A percentile compares a stretch with the other conserved stretches of the same genome.
These are phyloP conservation scores for Penicillium riverlandense DNA, from an alignment of 495 filamentous ascomycete genomes.

Conservation along the genomic window DNA sequence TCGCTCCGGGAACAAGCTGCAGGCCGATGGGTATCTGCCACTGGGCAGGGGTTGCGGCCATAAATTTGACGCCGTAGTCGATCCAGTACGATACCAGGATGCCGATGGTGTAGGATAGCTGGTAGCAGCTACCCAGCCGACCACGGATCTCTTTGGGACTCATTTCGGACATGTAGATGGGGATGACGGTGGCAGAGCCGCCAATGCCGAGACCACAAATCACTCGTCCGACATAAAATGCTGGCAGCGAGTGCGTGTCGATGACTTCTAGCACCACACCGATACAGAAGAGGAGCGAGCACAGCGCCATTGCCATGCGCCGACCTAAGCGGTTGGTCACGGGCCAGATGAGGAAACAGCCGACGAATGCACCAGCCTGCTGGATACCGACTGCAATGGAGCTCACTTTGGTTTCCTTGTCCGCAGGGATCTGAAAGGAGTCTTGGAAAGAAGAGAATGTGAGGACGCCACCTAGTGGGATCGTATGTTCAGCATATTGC, in stretches of 20 bases:
- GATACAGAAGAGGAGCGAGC: slow-evolving; percentile 38
- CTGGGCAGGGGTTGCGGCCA: slow-evolving; percentile 43
- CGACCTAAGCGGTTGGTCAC: slow-evolving; percentile 38
- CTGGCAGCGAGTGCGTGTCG: slow-evolving; percentile 30
- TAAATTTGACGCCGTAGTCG: slow-evolving; percentile 48
- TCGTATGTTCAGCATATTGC: not conserved
- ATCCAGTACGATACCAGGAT: slow-evolving; percentile 48
- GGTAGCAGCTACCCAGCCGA: slow-evolving; percentile 44
- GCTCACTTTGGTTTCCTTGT: slow-evolving; percentile 31
- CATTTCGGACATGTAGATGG: slow-evolving; percentile 52
- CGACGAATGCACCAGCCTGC: slow-evolving; percentile 39
- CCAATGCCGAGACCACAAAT: slow-evolving; percentile 53
- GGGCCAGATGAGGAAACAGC: slow-evolving; percentile 45
- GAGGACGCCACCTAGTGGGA: slow-evolving; percentile 34
- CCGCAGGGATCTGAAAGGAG: slow-evolving; percentile 30
- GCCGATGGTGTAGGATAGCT: slow-evolving; percentile 46
- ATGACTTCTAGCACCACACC: slow-evolving; percentile 40
- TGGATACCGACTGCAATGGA: slow-evolving; percentile 40
- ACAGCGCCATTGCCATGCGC: slow-evolving; percentile 34
- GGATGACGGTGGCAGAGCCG: slow-evolving; percentile 47
- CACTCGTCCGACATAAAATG: slow-evolving; percentile 42
- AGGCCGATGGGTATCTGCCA: slow-evolving; percentile 50
- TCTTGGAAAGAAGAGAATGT: slow-evolving; percentile 39
- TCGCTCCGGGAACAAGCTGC: slow-evolving; percentile 41
- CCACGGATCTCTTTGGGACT: slow-evolving; percentile 48